phyloP scores from a whole-genome alignment of 2,329 filamentous ascomycete species.

The Fusarium buharicum region DNA sequence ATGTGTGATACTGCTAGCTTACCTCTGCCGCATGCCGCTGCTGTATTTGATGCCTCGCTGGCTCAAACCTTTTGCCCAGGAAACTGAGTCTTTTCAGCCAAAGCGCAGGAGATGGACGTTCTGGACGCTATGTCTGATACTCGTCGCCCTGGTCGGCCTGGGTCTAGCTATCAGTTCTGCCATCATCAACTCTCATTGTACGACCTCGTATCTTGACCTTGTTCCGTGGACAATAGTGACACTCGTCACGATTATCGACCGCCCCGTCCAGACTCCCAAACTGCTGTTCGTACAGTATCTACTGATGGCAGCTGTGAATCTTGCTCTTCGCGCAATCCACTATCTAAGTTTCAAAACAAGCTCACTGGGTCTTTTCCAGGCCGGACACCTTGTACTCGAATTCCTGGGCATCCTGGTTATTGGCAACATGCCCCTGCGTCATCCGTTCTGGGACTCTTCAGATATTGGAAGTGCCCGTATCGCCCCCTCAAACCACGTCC shows the following conservation, averaged over 20 bases:
- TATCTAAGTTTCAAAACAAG: slow-evolving; percentile 44
- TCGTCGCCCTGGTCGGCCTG: slow-evolving; percentile 51
- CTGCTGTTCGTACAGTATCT: slow-evolving; percentile 54
- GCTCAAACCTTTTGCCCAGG: slow-evolving; percentile 57
- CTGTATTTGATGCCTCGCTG: slow-evolving; percentile 52
- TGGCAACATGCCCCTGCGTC: slow-evolving; percentile 52
- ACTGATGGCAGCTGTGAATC: slow-evolving; percentile 47
- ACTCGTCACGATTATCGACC: slow-evolving; percentile 52
- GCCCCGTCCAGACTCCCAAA: slow-evolving; percentile 56
- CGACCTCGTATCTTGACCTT: slow-evolving; percentile 48
- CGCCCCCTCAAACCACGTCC: slow-evolving; percentile 56
- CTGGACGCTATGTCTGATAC: slow-evolving; percentile 53
- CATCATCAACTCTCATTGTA: slow-evolving; percentile 44
- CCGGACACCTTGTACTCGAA: slow-evolving; percentile 39
- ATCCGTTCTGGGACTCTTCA: slow-evolving; percentile 49
- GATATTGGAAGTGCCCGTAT: slow-evolving; percentile 47
- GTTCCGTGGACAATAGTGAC: slow-evolving; percentile 54
- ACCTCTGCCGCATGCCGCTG: slow-evolving; percentile 43
- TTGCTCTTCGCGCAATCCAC: slow-evolving; percentile 47
- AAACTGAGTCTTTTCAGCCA: slow-evolving; percentile 43
- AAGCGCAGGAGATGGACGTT: slow-evolving; percentile 51
- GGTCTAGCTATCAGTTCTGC: slow-evolving; percentile 48
- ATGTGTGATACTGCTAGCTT: slow-evolving; percentile 46
- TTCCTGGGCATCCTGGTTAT: slow-evolving; percentile 48
- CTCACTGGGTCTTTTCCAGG: slow-evolving; percentile 36